phyloP scores from a whole-genome alignment of 2,329 filamentous ascomycete species.

The Didymellaceae sp. region DNA sequence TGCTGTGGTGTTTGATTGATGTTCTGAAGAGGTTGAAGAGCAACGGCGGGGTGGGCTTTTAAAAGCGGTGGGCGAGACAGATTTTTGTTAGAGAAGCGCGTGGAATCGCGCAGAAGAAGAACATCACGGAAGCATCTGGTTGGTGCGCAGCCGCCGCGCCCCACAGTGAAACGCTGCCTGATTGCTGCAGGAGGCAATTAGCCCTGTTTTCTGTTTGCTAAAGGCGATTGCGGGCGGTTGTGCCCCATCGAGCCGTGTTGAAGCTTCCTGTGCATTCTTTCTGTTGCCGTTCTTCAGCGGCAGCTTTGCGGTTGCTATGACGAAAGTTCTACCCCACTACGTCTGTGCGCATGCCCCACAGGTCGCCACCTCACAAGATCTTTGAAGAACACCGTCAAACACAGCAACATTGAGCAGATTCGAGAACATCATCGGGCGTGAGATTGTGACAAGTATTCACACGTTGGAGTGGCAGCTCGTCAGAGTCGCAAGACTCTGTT shows the following conservation, averaged over 20 bases:
- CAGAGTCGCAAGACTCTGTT: too few species aligned
- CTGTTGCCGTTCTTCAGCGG: constrained; percentile 11
- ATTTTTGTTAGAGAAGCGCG: constrained; percentile 29
- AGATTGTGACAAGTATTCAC: too few species aligned
- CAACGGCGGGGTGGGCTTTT: constrained; percentile 36
- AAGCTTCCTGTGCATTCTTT: constrained; percentile 18
- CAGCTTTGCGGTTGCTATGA: constrained; percentile 18
- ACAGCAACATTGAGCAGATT: constrained; percentile 1
- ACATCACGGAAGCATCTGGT: constrained; percentile 25
- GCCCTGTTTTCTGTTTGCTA: constrained; percentile 9
- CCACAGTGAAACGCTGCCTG: constrained; percentile 31
- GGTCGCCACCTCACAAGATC: constrained; percentile 12
- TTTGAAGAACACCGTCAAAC: neutral
- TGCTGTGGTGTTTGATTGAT: constrained; percentile 24
- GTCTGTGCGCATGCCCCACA: constrained; percentile 9
- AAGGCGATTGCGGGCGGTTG: constrained; percentile 9
- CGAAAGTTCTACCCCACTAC: constrained; percentile 16
- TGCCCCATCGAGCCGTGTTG: constrained; percentile 9
- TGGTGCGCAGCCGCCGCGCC: constrained; percentile 27
- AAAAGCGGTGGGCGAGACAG: constrained; percentile 27
- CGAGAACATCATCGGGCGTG: constrained; percentile 5
- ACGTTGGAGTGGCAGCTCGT: too few species aligned
- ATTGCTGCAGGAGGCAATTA: constrained; percentile 16
- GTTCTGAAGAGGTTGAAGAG: constrained; percentile 25
- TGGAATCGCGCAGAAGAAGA: constrained; percentile 23